phyloP scores from a whole-genome alignment of 2,329 filamentous ascomycete species.

The Talaromyces sp. region DNA sequence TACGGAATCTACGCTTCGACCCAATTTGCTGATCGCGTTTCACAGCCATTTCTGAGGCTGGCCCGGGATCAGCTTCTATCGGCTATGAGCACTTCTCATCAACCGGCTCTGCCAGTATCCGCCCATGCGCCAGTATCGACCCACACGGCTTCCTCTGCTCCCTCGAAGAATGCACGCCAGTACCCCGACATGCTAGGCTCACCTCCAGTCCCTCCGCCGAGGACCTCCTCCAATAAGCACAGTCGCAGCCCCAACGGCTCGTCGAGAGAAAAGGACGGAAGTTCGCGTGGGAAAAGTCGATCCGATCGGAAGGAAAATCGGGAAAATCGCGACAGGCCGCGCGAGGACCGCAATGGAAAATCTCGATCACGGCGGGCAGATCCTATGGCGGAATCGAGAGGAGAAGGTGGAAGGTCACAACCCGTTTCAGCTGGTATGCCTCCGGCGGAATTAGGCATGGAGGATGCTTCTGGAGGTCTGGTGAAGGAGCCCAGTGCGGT shows the following conservation, averaged over 20 bases:
- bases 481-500: constrained; percentile 78
- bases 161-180: constrained; percentile 35
- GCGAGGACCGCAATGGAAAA: constrained; percentile 46
- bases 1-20: constrained; percentile 31
- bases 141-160: constrained; percentile 27
- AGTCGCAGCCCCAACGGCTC: constrained; percentile 44
- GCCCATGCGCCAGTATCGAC: constrained; percentile 46
- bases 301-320: constrained; percentile 39
- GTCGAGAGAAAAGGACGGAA: constrained; percentile 37
- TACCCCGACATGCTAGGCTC: constrained; percentile 56
- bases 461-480: constrained; percentile 55
- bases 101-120: constrained; percentile 45
- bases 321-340: constrained; percentile 32
- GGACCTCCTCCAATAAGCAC: constrained; percentile 76
- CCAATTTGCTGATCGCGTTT: constrained; percentile 25
- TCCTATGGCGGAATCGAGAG: constrained; percentile 45
- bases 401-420: constrained; percentile 34
- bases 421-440: constrained; percentile 34
- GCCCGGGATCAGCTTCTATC: constrained; percentile 36
- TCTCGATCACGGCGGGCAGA: constrained; percentile 40
- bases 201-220: constrained; percentile 73
- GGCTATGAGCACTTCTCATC: constrained; percentile 50
- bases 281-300: constrained; percentile 44
- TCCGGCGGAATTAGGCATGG: constrained; percentile 37
- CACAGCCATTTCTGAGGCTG: constrained; percentile 35